Evolutionary conservation across 1,284 basidiomycete genomes (phyloP).

Genomic region (Ceratobasidium sp.): DNA sequence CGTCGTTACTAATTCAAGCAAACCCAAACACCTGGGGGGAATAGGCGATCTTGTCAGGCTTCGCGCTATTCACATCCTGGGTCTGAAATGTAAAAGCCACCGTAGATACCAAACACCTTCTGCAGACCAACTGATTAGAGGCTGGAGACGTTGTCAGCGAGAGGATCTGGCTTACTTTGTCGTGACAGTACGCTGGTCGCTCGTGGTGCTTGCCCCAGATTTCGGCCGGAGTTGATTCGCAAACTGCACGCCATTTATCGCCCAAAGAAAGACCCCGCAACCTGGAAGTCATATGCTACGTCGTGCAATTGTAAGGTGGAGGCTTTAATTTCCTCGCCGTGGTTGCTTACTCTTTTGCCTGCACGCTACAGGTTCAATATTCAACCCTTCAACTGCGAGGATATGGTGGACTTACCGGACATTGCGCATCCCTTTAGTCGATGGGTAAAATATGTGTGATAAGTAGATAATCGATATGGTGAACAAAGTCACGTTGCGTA

Average conservation of each 20-base stretch:
- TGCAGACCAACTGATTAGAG: no score
- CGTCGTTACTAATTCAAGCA: no score
- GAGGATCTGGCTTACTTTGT: not conserved
- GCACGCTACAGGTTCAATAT: not conserved
- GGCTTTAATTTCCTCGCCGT: no score
- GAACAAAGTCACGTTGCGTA: not conserved
- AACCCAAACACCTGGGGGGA: no score
- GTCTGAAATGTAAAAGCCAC: not conserved
- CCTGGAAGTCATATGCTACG: not conserved
- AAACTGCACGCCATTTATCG: no score
- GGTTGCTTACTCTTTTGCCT: not conserved
- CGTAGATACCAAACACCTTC: not conserved
- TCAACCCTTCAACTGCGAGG: not conserved
- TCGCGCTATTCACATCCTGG: not conserved
- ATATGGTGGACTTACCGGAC: not conserved
- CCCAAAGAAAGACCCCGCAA: not conserved
- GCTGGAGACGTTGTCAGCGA: no score
- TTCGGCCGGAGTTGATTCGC: not conserved
- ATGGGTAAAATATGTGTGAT: not conserved
- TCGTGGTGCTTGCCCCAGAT: not conserved
- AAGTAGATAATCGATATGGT: not conserved
- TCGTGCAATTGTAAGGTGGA: no score
- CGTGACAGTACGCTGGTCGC: not conserved
- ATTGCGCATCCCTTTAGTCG: not conserved
- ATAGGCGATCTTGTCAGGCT: no score